phyloP scores from a whole-genome alignment of 2,329 filamentous ascomycete species.

The Ophiostoma perfectum region DNA sequence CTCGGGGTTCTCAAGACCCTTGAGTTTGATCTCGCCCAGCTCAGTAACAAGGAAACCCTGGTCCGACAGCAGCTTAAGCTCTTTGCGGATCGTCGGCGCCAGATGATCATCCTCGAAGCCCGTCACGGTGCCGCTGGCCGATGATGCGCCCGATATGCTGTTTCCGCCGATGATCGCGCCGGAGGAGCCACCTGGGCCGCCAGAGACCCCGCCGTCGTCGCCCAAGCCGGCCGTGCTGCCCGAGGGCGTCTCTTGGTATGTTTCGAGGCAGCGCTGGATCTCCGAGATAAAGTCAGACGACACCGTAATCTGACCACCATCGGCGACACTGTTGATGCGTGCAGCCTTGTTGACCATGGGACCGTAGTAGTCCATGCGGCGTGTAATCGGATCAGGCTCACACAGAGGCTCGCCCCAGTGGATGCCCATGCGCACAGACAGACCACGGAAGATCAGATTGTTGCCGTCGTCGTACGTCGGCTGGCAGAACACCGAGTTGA shows the following conservation, averaged over 20 bases:
- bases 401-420: slow-evolving; percentile 94
- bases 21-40: slow-evolving; percentile 84
- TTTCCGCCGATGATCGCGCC: background rate
- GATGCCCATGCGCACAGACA: slow-evolving; percentile 95
- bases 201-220: background rate
- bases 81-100: slow-evolving; percentile 73
- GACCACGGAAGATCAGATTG: slow-evolving; percentile 83
- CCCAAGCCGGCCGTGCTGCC: slow-evolving; percentile 44
- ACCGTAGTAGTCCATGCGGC: slow-evolving; percentile 98
- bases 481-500: slow-evolving; percentile 79
- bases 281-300: slow-evolving; percentile 96
- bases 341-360: slow-evolving; percentile 98
- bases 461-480: slow-evolving; percentile 77
- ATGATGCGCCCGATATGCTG: background rate
- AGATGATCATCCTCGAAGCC: slow-evolving; percentile 68
- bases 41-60: slow-evolving; percentile 97
- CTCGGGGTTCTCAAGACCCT: slow-evolving; percentile 95
- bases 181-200: background rate
- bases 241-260: slow-evolving; percentile 73
- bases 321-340: slow-evolving; percentile 87
- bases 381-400: slow-evolving; percentile 91
- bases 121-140: background rate
- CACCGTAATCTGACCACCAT: slow-evolving; percentile 94
- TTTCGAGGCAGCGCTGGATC: slow-evolving; percentile 84
- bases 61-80: slow-evolving; percentile 77